Percentiles rank a stretch among this genome's conserved stretches.
These are phyloP conservation scores for Phytophthora macrochlamydospora DNA, from an alignment of 352 stramenopile species.

Conservation along the genomic window DNA sequence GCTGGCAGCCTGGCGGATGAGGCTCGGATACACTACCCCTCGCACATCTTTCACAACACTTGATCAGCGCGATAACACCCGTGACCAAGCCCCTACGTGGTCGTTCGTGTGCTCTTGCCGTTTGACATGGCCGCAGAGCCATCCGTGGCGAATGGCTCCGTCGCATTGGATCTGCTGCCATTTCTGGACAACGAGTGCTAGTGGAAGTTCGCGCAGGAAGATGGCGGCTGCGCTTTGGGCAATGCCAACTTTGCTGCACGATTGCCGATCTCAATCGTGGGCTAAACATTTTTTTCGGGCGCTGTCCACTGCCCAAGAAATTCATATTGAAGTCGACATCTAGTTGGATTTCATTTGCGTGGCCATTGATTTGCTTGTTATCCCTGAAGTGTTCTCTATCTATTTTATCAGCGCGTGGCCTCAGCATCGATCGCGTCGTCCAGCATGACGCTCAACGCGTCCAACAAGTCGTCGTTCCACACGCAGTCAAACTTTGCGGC, in stretches of 20 bases:
- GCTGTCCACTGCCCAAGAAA: too few species aligned
- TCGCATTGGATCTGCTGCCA: constrained; percentile 1
- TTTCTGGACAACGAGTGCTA: too few species aligned
- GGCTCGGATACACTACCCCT: constrained; percentile 4
- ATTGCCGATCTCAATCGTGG: neutral
- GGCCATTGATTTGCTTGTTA: neutral
- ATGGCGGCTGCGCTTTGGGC: neutral
- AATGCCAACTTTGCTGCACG: neutral
- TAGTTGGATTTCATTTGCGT: neutral
- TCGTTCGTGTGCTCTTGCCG: neutral
- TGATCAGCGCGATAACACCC: neutral
- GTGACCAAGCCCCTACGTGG: constrained; percentile 13
- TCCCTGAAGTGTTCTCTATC: too few species aligned
- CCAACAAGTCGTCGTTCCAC: constrained; percentile 33
- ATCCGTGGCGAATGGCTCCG: constrained; percentile 1
- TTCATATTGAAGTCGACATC: neutral
- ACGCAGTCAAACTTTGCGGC: constrained; percentile 17
- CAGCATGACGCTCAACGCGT: constrained; percentile 35
- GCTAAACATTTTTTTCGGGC: neutral
- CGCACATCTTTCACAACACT: constrained; percentile 1
- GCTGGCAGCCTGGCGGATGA: neutral
- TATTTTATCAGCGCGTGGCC: neutral
- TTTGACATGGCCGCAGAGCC: constrained; percentile 22
- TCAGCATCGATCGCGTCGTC: constrained; percentile 19
- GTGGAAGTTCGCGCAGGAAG: too few species aligned